Evolutionary conservation across 1,284 basidiomycete genomes (phyloP).

Genomic region (Afroboletus lepidellus): DNA sequence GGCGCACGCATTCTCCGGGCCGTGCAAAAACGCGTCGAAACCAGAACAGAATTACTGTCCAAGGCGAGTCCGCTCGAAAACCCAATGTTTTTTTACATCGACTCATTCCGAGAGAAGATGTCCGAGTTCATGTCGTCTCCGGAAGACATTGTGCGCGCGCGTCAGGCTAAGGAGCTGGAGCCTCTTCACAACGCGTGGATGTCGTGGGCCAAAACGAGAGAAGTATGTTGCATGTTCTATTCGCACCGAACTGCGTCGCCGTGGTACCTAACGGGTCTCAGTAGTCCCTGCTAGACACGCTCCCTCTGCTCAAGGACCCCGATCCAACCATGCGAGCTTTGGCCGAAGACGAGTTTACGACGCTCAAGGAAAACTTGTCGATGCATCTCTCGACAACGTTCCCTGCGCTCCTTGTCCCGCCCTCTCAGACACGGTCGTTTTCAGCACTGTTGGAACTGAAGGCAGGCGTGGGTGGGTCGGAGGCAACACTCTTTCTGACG

Average conservation of each 20-base stretch:
- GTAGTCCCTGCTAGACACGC: constrained; percentile 68
- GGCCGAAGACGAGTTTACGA: constrained; percentile 68
- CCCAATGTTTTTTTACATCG: no score
- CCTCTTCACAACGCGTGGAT: constrained; percentile 52
- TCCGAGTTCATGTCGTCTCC: constrained; percentile 33
- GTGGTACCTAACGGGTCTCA: constrained; percentile 19
- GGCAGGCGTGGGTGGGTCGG: constrained; percentile 90
- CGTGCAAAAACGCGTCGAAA: constrained; percentile 32
- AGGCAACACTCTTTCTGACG: constrained; percentile 80
- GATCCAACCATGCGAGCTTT: constrained; percentile 78
- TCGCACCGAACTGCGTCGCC: background rate
- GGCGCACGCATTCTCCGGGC: constrained; percentile 35
- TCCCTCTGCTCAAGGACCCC: constrained; percentile 65
- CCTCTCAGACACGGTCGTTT: constrained; percentile 60
- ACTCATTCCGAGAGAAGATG: constrained; percentile 30
- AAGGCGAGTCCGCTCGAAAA: constrained; percentile 21
- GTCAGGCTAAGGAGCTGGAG: constrained; percentile 51
- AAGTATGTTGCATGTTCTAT: constrained; percentile 36
- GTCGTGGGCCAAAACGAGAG: constrained; percentile 42
- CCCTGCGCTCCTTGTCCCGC: constrained; percentile 70
- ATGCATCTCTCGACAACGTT: constrained; percentile 55
- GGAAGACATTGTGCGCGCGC: constrained; percentile 44
- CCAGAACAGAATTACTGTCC: constrained; percentile 28
- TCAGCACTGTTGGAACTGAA: constrained; percentile 90
- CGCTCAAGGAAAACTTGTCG: constrained; percentile 51